Conservation (phyloP, 306 rosid species). For the Castanospermum australe region DNA sequence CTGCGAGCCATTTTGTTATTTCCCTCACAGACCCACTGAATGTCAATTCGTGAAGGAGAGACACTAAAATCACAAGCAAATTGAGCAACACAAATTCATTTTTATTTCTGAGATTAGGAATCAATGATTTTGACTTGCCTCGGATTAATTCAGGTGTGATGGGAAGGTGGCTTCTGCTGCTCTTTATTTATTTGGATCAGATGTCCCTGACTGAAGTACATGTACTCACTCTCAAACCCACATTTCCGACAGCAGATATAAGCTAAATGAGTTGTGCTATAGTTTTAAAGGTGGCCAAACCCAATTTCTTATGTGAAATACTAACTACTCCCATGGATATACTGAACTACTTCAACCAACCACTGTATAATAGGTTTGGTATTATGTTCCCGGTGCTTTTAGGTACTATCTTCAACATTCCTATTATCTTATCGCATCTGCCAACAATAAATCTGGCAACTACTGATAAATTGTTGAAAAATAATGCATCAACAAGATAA, state of each 20-base stretch:
- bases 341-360: constrained; percentile 16
- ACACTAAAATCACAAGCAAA: neutral
- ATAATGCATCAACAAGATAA: constrained; percentile 15
- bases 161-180: neutral
- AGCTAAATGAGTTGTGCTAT: constrained; percentile 18
- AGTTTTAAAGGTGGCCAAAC: constrained; percentile 14
- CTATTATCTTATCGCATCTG: constrained; percentile 16
- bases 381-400: neutral
- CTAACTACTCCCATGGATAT: neutral
- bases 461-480: neutral
- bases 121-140: neutral
- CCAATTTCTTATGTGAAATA: neutral
- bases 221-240: neutral
- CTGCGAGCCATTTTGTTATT: neutral
- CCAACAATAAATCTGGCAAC: neutral
- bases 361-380: constrained; percentile 1
- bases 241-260: constrained; percentile 23
- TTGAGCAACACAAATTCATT: neutral
- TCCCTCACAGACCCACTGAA: neutral
- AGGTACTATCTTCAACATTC: neutral
- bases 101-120: neutral
- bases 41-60: neutral
- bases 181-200: neutral
- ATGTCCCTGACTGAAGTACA: constrained; percentile 6
- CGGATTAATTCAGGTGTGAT: neutral